These are phyloP conservation scores for Orobanche coerulescens DNA, from an alignment of 257 asterid genomes.

Conservation along the genomic window DNA sequence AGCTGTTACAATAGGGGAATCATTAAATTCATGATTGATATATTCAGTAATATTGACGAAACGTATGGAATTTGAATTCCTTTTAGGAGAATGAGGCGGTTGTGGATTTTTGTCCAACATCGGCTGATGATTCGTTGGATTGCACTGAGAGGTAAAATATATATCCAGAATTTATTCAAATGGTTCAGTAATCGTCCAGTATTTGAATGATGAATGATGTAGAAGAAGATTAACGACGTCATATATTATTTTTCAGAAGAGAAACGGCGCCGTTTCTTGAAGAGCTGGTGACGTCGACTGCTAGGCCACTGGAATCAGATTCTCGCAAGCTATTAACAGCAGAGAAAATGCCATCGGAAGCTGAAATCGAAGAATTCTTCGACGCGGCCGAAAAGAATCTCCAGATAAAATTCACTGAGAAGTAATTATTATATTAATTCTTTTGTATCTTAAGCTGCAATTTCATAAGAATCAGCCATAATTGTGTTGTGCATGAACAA, in stretches of 20 bases:
- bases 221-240: too few species aligned
- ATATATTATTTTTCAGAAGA: constrained; percentile 30
- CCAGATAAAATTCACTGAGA: constrained; percentile 38
- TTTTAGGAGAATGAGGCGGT: constrained; percentile 32
- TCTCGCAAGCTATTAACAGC: constrained; percentile 18
- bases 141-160: constrained; percentile 30
- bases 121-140: constrained; percentile 28
- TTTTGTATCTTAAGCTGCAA: neutral
- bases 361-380: constrained; percentile 62
- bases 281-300: constrained; percentile 42
- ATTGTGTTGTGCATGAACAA: neutral
- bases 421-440: constrained; percentile 25
- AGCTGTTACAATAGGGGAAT: constrained; percentile 17
- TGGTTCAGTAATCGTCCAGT: constrained; percentile 10
- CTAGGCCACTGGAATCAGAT: constrained; percentile 22
- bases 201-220: too few species aligned
- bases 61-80: constrained; percentile 28
- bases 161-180: neutral
- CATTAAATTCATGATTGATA: constrained; percentile 14
- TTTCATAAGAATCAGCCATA: neutral
- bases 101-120: constrained; percentile 24
- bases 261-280: constrained; percentile 31
- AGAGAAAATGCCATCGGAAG: constrained; percentile 47
- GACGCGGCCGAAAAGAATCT: constrained; percentile 47
- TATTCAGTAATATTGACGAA: neutral